phyloP scores from a whole-genome alignment of 768 basidiomycete species.

The Fibroporia radiculosa region DNA sequence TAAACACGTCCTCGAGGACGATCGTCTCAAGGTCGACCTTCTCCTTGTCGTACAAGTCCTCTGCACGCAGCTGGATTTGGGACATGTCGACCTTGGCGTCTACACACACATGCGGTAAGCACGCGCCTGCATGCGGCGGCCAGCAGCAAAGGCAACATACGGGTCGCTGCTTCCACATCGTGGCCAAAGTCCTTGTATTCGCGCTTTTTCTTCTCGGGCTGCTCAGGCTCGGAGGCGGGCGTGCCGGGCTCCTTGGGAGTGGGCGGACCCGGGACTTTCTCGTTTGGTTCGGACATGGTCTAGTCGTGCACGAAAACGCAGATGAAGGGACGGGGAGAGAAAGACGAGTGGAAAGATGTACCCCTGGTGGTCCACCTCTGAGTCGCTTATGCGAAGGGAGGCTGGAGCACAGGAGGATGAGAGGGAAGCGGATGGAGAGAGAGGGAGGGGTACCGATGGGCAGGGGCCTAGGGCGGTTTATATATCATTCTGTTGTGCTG shows the following conservation, averaged over 20 bases:
- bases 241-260: conserved; percentile 28
- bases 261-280: conserved; percentile 63
- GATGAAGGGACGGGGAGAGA: too few relatives aligned
- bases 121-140: conserved; percentile 2
- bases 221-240: conserved; percentile 11
- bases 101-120: conserved; percentile 22
- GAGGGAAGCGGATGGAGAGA: conserved; percentile 8
- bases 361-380: too few relatives aligned
- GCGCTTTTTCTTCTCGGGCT: conserved; percentile 49
- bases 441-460: neutral
- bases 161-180: conserved; percentile 49
- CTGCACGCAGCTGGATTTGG: conserved; percentile 82
- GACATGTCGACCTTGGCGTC: conserved; percentile 86
- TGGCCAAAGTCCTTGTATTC: conserved; percentile 86
- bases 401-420: conserved; percentile 6
- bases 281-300: conserved; percentile 34
- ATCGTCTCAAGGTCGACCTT: conserved; percentile 98
- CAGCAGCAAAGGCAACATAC: conserved; percentile 36
- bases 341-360: too few relatives aligned
- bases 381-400: too few relatives aligned
- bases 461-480: neutral
- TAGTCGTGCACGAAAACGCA: conserved; percentile 13
- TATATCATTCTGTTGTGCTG: too few relatives aligned
- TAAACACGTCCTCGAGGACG: conserved; percentile 94
- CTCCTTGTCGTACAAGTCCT: conserved; percentile 96